Evolutionary conservation across 805 yeast genomes (phyloP).

Genomic region (Saccharomycopsis capsularis): DNA sequence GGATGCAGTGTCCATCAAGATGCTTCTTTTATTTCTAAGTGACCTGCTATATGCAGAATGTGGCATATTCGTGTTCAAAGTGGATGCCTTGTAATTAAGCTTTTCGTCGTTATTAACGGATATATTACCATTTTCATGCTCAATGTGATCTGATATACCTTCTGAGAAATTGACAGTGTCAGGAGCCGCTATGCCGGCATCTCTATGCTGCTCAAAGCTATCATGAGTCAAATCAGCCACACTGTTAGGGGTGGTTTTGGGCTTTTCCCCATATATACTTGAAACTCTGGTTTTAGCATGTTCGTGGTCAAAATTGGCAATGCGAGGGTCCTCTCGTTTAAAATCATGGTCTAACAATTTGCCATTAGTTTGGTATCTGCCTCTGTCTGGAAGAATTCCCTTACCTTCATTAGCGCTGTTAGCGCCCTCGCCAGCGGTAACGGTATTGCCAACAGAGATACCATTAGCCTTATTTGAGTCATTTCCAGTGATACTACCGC

Average conservation of each 20-base stretch:
- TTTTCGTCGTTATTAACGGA: not conserved
- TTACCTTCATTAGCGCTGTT: not conserved
- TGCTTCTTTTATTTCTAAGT: conserved; percentile 19
- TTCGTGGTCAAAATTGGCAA: not conserved
- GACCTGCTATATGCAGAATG: conserved; percentile 18
- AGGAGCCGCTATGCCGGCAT: not conserved
- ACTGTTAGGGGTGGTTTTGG: not conserved
- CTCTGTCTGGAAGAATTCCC: too few relatives aligned
- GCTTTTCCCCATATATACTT: not conserved
- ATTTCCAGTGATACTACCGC: too few relatives aligned
- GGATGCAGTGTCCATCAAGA: conserved; percentile 11
- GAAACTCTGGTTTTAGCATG: not conserved
- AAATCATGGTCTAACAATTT: not conserved
- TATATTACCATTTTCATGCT: not conserved
- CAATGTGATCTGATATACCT: not conserved
- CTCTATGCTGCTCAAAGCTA: not conserved
- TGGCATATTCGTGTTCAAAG: not conserved
- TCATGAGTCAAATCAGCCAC: not conserved
- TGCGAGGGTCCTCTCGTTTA: not conserved
- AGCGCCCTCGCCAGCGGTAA: not conserved
- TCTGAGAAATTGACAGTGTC: not conserved
- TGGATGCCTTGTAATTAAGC: not conserved
- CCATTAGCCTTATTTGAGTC: not conserved
- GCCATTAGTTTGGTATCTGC: too few relatives aligned
- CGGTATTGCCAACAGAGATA: not conserved